A percentile compares a stretch with the other conserved stretches of the same genome.
phyloP scores from a whole-genome alignment of 1,284 basidiomycete species.

The Cryptococcus jaspeensis region DNA sequence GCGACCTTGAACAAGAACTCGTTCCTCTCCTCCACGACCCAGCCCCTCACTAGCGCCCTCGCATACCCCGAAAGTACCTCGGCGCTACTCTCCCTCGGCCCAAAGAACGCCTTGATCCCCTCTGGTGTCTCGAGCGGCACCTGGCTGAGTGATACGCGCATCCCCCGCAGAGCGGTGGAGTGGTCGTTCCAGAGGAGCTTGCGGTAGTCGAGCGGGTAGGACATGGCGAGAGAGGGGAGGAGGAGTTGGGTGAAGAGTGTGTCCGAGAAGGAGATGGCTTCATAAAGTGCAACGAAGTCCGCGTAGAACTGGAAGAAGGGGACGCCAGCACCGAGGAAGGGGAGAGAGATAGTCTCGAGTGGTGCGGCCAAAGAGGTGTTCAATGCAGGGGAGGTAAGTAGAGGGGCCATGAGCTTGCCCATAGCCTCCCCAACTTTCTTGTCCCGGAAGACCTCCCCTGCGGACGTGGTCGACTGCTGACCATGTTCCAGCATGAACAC shows the following conservation, averaged over 20 bases:
- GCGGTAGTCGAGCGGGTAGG: constrained; percentile 80
- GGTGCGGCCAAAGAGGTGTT: constrained; percentile 21
- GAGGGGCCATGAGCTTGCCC: constrained; percentile 56
- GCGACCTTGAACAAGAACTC: constrained; percentile 68
- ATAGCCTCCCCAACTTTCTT: constrained; percentile 61
- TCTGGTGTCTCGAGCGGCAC: constrained; percentile 37
- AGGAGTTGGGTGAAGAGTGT: constrained; percentile 71
- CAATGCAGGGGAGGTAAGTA: constrained; percentile 49
- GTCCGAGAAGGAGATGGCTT: constrained; percentile 85
- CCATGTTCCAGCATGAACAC: constrained; percentile 91
- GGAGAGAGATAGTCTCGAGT: constrained; percentile 62
- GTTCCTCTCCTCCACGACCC: constrained; percentile 43
- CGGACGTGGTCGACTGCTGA: constrained; percentile 54
- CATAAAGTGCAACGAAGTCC: constrained; percentile 84
- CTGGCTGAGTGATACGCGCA: constrained; percentile 50
- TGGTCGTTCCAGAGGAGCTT: constrained; percentile 79
- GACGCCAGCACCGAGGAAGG: constrained; percentile 62
- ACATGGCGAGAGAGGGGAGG: constrained; percentile 66
- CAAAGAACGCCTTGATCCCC: constrained; percentile 63
- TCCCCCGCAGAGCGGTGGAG: constrained; percentile 60
- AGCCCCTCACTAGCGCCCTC: constrained; percentile 45
- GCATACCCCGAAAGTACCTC: constrained; percentile 62
- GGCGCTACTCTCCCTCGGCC: constrained; percentile 66
- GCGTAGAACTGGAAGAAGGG: constrained; percentile 95
- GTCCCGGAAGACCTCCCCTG: constrained; percentile 55